Percentiles rank a stretch among this genome's conserved stretches.
Evolutionary conservation across 805 yeast genomes (phyloP).

Genomic region (Candida namnaoensis): DNA sequence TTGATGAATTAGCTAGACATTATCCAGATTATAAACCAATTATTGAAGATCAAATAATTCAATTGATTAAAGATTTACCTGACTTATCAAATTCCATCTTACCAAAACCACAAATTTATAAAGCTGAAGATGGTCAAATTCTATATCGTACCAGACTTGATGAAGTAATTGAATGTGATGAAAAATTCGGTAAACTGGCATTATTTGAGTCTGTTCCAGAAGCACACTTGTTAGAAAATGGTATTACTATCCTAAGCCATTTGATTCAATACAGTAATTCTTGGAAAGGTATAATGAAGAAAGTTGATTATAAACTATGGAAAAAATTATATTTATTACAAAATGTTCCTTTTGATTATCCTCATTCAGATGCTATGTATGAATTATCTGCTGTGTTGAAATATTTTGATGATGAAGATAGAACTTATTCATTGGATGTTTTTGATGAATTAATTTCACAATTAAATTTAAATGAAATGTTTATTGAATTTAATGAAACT

Average conservation of each 20-base stretch:
- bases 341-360: slow-evolving; percentile 55
- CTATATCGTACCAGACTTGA: slow-evolving; percentile 35
- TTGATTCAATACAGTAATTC: slow-evolving; percentile 34
- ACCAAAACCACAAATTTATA: slow-evolving; percentile 34
- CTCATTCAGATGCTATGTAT: slow-evolving; percentile 42
- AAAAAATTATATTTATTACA: slow-evolving; percentile 37
- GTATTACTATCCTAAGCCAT: slow-evolving; percentile 37
- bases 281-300: slow-evolving; percentile 16
- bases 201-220: slow-evolving; percentile 44
- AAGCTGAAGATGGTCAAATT: slow-evolving; percentile 25
- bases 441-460: slow-evolving; percentile 23
- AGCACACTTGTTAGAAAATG: slow-evolving; percentile 38
- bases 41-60: slow-evolving; percentile 39
- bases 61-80: slow-evolving; percentile 38
- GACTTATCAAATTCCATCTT: slow-evolving; percentile 22
- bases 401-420: slow-evolving; percentile 45
- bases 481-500: slow-evolving; percentile 12
- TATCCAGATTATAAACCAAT: slow-evolving; percentile 63
- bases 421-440: slow-evolving; percentile 35
- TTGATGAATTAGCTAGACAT: slow-evolving; percentile 80
- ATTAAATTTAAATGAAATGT: slow-evolving; percentile 21
- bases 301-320: slow-evolving; percentile 35
- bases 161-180: slow-evolving; percentile 30
- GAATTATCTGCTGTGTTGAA: slow-evolving; percentile 47
- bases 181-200: slow-evolving; percentile 28